A percentile compares a stretch with the other conserved stretches of the same genome.
Conservation (phyloP, 2,329 filamentous ascomycete genomes). For the Myotisia sp. region DNA sequence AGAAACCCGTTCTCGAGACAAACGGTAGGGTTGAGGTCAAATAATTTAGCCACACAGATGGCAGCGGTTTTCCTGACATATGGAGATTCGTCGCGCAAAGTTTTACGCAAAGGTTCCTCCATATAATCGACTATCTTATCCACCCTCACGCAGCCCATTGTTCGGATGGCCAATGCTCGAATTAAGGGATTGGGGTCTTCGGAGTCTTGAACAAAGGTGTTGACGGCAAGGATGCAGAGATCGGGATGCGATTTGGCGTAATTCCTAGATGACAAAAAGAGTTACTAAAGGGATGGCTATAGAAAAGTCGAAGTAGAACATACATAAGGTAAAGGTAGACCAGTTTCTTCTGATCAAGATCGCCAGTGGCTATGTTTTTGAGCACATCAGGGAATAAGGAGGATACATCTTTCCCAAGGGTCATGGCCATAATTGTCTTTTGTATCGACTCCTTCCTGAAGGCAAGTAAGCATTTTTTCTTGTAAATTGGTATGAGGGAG, state of each 20-base stretch:
- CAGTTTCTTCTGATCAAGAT: conserved; percentile 98
- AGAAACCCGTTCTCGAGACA: conserved; percentile 95
- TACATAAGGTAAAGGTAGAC: conserved; percentile 97
- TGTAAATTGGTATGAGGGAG: conserved; percentile 4
- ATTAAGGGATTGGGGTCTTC: conserved; percentile 97
- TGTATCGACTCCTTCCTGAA: conserved; percentile 88
- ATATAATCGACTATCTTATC: conserved; percentile 99
- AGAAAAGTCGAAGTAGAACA: conserved; percentile 19
- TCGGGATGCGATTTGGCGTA: conserved; percentile 99
- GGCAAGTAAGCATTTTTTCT: conserved; percentile 17
- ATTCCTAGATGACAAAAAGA: conserved; percentile 50
- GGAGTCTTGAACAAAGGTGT: conserved; percentile 97
- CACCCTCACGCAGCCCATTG: conserved; percentile 96
- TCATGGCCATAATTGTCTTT: conserved; percentile 99
- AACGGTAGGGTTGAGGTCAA: conserved; percentile 82
- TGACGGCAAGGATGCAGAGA: conserved; percentile 94
- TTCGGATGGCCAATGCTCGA: conserved; percentile 84
- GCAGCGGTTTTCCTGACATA: conserved; percentile 97
- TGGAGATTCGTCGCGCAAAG: conserved; percentile 87
- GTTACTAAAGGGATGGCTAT: conserved; percentile 8
- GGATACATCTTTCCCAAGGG: conserved; percentile 93
- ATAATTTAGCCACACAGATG: conserved; percentile 94
- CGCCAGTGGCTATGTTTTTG: conserved; percentile 92
- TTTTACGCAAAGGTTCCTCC: conserved; percentile 95
- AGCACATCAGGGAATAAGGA: conserved; percentile 92